phyloP scores from a whole-genome alignment of 2,329 filamentous ascomycete genomes.

The Orbilia ellipsospora region DNA sequence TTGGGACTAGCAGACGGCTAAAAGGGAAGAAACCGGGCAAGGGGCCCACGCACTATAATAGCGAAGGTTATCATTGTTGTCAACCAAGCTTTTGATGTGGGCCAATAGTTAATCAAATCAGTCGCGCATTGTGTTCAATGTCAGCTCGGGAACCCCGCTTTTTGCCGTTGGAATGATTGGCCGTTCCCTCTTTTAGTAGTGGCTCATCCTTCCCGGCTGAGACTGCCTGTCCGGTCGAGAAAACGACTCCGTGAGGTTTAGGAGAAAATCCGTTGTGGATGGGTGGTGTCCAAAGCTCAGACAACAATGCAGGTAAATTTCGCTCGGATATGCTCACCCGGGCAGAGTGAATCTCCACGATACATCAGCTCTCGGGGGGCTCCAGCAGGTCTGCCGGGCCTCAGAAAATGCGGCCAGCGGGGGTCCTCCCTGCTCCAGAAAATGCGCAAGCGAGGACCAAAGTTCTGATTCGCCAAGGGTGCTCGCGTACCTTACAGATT shows the following conservation, averaged over 20 bases:
- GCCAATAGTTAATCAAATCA: constrained; percentile 36
- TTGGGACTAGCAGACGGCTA: constrained; percentile 35
- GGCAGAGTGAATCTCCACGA: too few species aligned
- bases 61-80: constrained; percentile 27
- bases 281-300: constrained; percentile 35
- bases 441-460: constrained; percentile 37
- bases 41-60: constrained; percentile 31
- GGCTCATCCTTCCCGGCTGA: constrained; percentile 34
- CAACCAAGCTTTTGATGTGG: constrained; percentile 30
- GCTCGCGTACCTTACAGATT: constrained; percentile 53
- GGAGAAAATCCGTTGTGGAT: constrained; percentile 17
- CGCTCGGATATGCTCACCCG: neutral
- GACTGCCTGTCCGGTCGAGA: constrained; percentile 28
- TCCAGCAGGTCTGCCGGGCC: constrained; percentile 20
- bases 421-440: neutral
- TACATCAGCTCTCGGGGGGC: neutral
- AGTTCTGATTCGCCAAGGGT: constrained; percentile 20
- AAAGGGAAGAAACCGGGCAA: constrained; percentile 40
- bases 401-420: constrained; percentile 43
- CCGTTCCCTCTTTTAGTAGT: constrained; percentile 18
- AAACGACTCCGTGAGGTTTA: too few species aligned
- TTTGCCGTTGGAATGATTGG: constrained; percentile 21
- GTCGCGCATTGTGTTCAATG: constrained; percentile 27
- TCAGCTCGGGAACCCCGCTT: constrained; percentile 48
- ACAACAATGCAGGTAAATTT: neutral